Percentiles rank a stretch among this genome's conserved stretches.
phyloP scores from a whole-genome alignment of 2,329 filamentous ascomycete species.

The Xylariales sp. region DNA sequence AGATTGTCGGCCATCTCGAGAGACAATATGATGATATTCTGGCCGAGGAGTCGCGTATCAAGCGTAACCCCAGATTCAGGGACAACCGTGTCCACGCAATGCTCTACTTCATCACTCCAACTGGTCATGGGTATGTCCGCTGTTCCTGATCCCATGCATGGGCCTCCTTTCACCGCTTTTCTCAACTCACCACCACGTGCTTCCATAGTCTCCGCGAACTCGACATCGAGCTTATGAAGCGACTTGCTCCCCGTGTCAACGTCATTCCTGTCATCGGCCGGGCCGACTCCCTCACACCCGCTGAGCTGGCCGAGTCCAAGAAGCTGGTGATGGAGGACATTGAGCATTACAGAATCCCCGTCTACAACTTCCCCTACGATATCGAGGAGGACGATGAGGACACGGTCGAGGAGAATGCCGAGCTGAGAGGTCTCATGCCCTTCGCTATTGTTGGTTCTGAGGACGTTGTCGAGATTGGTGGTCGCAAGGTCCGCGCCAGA shows the following conservation, averaged over 20 bases:
- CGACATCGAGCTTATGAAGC: conserved; percentile 99
- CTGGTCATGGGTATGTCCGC: conserved; percentile 74
- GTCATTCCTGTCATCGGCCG: conserved; percentile 99
- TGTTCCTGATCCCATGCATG: background rate
- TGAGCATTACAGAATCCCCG: conserved; percentile 98
- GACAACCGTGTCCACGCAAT: conserved; percentile 98
- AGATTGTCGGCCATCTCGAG: conserved; percentile 98
- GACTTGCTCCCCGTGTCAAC: conserved; percentile 94
- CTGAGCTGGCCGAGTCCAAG: conserved; percentile 97
- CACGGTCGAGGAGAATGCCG: conserved; percentile 97
- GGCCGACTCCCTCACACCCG: conserved; percentile 92
- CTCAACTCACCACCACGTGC: too few species aligned
- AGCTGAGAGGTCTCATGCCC: conserved; percentile 94
- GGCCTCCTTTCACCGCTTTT: too few species aligned
- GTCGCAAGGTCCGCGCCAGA: conserved; percentile 84
- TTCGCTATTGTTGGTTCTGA: conserved; percentile 98
- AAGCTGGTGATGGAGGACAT: conserved; percentile 99
- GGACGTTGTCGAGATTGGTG: conserved; percentile 89
- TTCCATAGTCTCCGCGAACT: conserved; percentile 81
- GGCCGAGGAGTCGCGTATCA: conserved; percentile 98
- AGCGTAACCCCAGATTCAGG: conserved; percentile 99
- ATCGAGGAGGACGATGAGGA: conserved; percentile 99
- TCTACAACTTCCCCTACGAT: conserved; percentile 99
- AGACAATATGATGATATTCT: conserved; percentile 99
- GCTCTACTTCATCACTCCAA: conserved; percentile 99